These are phyloP conservation scores for Coemansia sp. DNA, from an alignment of 192 early-diverging fungal species.

Conservation along the genomic window DNA sequence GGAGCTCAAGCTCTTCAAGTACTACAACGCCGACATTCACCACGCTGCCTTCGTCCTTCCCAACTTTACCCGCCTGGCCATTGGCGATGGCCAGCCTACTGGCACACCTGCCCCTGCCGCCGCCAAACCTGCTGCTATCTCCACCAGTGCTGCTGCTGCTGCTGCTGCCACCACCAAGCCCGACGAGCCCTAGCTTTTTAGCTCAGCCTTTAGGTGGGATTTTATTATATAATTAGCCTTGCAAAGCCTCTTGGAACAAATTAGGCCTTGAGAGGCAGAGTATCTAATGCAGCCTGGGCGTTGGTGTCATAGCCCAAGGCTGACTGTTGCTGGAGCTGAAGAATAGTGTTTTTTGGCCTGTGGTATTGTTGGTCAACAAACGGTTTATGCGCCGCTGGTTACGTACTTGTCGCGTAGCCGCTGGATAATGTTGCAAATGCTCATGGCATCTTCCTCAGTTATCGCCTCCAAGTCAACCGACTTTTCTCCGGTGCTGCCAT, in stretches of 20 bases:
- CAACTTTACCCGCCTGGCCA: conserved; percentile 71
- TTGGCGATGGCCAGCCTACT: conserved; percentile 10
- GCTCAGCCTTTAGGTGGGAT: too few species aligned
- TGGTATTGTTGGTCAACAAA: too few species aligned
- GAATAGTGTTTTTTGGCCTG: too few species aligned
- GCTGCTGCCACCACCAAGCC: background rate
- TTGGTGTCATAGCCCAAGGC: too few species aligned
- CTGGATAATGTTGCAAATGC: conserved; percentile 44
- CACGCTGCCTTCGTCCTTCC: conserved; percentile 88
- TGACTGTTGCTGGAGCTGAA: too few species aligned
- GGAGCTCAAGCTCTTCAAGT: conserved; percentile 78
- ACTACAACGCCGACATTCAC: conserved; percentile 95
- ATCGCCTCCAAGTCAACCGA: conserved; percentile 77
- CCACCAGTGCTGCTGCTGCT: background rate
- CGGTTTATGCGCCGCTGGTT: background rate
- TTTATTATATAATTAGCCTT: too few species aligned
- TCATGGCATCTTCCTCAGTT: conserved; percentile 54
- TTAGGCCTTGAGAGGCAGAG: too few species aligned
- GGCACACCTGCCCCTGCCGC: background rate
- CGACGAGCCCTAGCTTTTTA: conserved; percentile 6
- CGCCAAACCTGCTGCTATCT: background rate
- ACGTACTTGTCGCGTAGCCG: conserved; percentile 23
- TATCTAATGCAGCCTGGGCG: too few species aligned
- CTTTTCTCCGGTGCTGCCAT: conserved; percentile 58
- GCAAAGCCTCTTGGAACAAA: too few species aligned